Conservation (phyloP, 116 monocot genomes). For the Dioscorea cayenensis region DNA sequence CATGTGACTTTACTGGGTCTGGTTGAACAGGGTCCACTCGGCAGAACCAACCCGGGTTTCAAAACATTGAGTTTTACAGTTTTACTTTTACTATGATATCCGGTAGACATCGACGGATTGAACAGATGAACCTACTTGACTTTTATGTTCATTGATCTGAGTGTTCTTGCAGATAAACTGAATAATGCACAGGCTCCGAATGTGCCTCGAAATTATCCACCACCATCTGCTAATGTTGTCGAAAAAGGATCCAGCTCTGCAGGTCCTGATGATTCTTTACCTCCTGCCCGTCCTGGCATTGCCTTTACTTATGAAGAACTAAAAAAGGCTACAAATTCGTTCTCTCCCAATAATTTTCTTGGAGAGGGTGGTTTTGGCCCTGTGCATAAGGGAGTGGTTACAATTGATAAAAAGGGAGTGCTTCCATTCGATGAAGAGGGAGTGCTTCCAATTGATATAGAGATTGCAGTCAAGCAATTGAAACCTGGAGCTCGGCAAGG, state of each 20-base stretch:
- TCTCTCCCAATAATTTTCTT: conserved; percentile 43
- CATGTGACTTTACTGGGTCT: no score
- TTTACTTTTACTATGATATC: not conserved
- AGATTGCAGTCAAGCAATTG: conserved; percentile 57
- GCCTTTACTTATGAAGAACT: conserved; percentile 48
- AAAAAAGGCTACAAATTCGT: conserved; percentile 41
- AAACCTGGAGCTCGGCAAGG: conserved; percentile 55
- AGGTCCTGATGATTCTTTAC: conserved; percentile 11
- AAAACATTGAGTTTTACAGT: no score
- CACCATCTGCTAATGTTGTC: not conserved
- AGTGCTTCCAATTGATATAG: conserved; percentile 45
- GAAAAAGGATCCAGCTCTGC: conserved; percentile 31
- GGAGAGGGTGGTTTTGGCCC: conserved; percentile 64
- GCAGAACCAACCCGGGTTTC: no score
- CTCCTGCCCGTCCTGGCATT: conserved; percentile 22
- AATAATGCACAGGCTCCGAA: conserved; percentile 15
- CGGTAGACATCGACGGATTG: not conserved
- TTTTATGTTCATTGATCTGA: not conserved
- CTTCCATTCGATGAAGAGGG: conserved; percentile 36
- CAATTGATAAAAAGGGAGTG: conserved; percentile 9
- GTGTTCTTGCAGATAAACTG: conserved; percentile 8
- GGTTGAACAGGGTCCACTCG: no score
- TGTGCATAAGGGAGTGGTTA: conserved; percentile 57
- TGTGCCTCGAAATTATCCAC: conserved; percentile 26
- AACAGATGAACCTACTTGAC: not conserved